phyloP scores from a whole-genome alignment of 352 stramenopile genomes.

The Phytophthora hibernalis region DNA sequence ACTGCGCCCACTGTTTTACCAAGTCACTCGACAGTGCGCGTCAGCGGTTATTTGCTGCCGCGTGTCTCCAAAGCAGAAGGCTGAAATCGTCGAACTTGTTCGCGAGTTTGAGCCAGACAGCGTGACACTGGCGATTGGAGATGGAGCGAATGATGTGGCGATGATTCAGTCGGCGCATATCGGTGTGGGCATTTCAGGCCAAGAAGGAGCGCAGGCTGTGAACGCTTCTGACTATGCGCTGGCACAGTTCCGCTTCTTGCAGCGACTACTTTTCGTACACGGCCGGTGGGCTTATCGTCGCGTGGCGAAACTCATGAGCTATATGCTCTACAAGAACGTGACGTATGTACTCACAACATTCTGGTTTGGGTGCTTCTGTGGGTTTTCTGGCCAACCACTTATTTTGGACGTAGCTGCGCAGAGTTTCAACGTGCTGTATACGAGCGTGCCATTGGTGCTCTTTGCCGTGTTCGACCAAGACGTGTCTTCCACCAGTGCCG shows the following conservation, averaged over 20 bases:
- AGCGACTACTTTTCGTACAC: constrained; percentile 92
- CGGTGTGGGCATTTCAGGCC: constrained; percentile 92
- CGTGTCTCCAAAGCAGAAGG: constrained; percentile 90
- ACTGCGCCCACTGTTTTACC: constrained; percentile 67
- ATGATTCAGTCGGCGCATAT: constrained; percentile 96
- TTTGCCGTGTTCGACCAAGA: constrained; percentile 87
- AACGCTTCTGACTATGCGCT: constrained; percentile 95
- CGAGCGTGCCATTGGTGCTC: constrained; percentile 73
- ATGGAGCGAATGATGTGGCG: constrained; percentile 96
- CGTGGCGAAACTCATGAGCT: constrained; percentile 92
- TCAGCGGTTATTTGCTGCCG: constrained; percentile 89
- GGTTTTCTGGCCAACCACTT: constrained; percentile 81
- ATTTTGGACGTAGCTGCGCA: constrained; percentile 82
- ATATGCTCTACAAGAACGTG: constrained; percentile 97
- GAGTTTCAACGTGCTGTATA: constrained; percentile 88
- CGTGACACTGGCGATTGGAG: constrained; percentile 93
- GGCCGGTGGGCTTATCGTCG: constrained; percentile 93
- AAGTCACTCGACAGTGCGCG: constrained; percentile 71
- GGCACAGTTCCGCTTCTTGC: constrained; percentile 94
- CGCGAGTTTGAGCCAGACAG: constrained; percentile 70
- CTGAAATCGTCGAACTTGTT: constrained; percentile 83
- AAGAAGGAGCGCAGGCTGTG: constrained; percentile 93
- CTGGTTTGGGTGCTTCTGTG: constrained; percentile 83
- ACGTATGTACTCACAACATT: constrained; percentile 87
- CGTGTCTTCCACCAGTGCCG: constrained; percentile 67